Evolutionary conservation across 306 rosid genomes (phyloP).

Genomic region (Pyrus communis): DNA sequence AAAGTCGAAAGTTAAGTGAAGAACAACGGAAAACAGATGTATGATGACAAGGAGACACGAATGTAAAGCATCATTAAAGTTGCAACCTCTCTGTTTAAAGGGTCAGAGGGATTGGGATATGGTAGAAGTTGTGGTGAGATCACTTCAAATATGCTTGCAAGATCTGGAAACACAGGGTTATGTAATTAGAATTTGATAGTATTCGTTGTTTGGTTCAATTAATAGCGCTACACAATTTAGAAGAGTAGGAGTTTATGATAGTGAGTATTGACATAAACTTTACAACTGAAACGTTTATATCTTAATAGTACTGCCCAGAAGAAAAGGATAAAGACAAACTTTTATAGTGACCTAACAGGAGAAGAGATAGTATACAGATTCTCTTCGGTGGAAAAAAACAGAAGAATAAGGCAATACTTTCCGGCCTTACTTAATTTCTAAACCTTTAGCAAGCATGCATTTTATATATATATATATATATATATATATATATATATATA

Average conservation of each 20-base stretch:
- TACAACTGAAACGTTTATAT: too few relatives aligned
- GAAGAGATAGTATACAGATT: too few relatives aligned
- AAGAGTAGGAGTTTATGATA: not conserved
- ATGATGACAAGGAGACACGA: not conserved
- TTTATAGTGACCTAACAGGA: too few relatives aligned
- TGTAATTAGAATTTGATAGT: slow-evolving; percentile 2
- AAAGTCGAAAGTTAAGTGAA: not conserved
- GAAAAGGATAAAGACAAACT: too few relatives aligned
- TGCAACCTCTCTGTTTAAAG: slow-evolving; percentile 83
- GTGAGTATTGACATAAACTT: slow-evolving; percentile 40
- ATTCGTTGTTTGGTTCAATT: not conserved
- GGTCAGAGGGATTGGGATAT: slow-evolving; percentile 91
- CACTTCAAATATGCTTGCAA: slow-evolving; percentile 75
- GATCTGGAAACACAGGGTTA: slow-evolving; percentile 44
- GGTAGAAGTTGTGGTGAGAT: slow-evolving; percentile 91
- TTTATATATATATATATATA: too few relatives aligned
- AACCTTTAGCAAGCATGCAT: too few relatives aligned
- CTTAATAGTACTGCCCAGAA: too few relatives aligned
- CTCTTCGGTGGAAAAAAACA: too few relatives aligned
- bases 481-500: too few relatives aligned
- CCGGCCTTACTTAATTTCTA: too few relatives aligned
- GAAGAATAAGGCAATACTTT: too few relatives aligned
- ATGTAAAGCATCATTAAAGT: slow-evolving; percentile 60
- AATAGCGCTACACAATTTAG: slow-evolving; percentile 5
- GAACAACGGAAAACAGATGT: not conserved